Percentiles rank a stretch among this genome's conserved stretches.
Evolutionary conservation across 164 flowering plant genomes (phyloP).

Genomic region (Berberis vulgaris): DNA sequence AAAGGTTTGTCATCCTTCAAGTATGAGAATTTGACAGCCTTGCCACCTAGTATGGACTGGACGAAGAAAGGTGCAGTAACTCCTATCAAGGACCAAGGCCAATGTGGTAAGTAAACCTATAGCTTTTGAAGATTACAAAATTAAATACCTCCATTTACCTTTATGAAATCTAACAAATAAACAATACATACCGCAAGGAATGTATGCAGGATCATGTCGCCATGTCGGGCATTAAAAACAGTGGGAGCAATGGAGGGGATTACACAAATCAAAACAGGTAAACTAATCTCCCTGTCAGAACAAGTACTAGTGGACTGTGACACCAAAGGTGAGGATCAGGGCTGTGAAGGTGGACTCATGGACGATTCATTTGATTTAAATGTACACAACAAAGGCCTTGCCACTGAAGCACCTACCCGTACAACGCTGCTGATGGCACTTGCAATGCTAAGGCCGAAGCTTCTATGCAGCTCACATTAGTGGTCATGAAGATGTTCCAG

Average conservation of each 20-base stretch:
- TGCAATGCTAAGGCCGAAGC: not conserved
- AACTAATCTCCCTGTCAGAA: not conserved
- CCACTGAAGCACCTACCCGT: not conserved
- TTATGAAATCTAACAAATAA: not conserved
- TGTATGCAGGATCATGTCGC: not conserved
- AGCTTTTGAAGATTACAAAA: not conserved
- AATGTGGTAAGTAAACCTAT: not conserved
- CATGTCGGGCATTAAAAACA: not conserved
- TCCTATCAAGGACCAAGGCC: not conserved
- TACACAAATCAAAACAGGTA: slow-evolving; percentile 1
- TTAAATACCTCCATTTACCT: not conserved
- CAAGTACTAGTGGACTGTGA: slow-evolving; percentile 1
- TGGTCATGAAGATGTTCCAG: slow-evolving; percentile 1
- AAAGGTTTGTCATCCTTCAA: not conserved
- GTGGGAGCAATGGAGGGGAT: not conserved
- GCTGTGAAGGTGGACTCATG: slow-evolving; percentile 1
- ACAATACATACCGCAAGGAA: not conserved
- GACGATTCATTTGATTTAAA: not conserved
- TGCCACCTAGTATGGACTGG: slow-evolving; percentile 2
- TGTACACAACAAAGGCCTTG: not conserved
- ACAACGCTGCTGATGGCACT: not conserved
- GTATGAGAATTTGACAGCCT: not conserved
- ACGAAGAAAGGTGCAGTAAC: slow-evolving; percentile 1
- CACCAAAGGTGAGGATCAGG: not conserved
- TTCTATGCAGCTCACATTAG: not conserved